Evolutionary conservation across 2,329 filamentous ascomycete species (phyloP), one percentile per base, ranked within the genome.

Genomic region (Penicillium digitatum): DNA sequence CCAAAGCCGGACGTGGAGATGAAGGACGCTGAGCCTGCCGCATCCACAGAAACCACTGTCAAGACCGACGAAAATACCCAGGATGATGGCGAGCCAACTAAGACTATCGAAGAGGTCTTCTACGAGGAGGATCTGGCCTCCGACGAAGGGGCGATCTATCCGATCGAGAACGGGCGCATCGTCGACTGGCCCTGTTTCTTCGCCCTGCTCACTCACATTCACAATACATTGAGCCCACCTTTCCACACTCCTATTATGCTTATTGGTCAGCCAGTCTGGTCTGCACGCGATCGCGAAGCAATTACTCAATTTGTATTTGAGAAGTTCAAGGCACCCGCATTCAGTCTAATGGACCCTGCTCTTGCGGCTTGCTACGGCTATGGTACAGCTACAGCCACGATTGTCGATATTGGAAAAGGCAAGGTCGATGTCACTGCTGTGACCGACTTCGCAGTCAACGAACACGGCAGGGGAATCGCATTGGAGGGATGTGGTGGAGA

Each of bases 261-360:
- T 59, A 88, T 97, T 74, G 84, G 88, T 8, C 89, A 95, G 64
- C 92, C 94, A 4, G 87, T 87, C 63, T 99, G 94, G 93, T 91
- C 90, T 4, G 85, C 88, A 9, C 87, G 88, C 59, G 91, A 96
- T 72, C 87, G 87, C 70, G 93, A 97, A 74, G 83, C 83, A 37
- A 87, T 99, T 62, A 89, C 92, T 14, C 90, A 94, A 60, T 99
- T 96, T 78, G 85, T 97, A 61, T 99, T 99, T 68, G 94, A 99
- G 75, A 95, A 94, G 75, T 96, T 95, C 70, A 94, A 93, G 77
- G 94, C 90, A 0, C 94, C 94, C 0, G 91, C 90, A 0, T 88
- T 99, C 48, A 92, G 88, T 65, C 81, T 97, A 59, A 87, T 99
- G 78, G 89, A 97, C 74, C 88, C 90, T 64, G 92, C 90, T 3